phyloP scores from a whole-genome alignment of 2,329 filamentous ascomycete species.

The Venturia aucupariae region DNA sequence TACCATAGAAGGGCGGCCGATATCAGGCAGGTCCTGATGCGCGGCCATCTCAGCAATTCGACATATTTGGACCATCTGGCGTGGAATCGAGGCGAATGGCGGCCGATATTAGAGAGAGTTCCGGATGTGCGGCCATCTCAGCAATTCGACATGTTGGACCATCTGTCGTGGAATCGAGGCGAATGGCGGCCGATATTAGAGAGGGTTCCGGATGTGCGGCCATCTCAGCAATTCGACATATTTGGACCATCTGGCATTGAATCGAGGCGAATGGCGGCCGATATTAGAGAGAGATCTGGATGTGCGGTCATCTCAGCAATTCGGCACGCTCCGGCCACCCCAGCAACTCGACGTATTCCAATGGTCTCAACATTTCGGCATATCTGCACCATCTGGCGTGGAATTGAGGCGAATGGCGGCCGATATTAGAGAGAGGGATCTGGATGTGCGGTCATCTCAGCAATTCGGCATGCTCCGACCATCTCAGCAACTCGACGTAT shows the following conservation, averaged over 20 bases:
- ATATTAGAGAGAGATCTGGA: background rate
- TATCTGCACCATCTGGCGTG: background rate
- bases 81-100: too few species aligned
- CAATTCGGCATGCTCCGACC: background rate
- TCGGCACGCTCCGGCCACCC: too few species aligned
- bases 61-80: too few species aligned
- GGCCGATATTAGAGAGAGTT: too few species aligned
- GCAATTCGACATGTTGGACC: background rate
- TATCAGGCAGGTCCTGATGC: background rate
- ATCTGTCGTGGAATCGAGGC: background rate
- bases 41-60: background rate
- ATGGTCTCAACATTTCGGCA: too few species aligned
- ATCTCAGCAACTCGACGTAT: background rate
- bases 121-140: background rate
- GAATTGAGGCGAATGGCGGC: background rate
- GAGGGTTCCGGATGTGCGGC: background rate
- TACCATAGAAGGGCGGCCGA: background rate
- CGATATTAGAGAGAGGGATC: background rate
- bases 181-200: background rate
- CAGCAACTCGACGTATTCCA: too few species aligned
- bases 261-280: too few species aligned
- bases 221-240: background rate
- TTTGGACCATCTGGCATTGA: too few species aligned
- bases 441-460: background rate
- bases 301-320: background rate